Conservation (phyloP, 148 eudicot species). For the Chenopodium quinoa region DNA sequence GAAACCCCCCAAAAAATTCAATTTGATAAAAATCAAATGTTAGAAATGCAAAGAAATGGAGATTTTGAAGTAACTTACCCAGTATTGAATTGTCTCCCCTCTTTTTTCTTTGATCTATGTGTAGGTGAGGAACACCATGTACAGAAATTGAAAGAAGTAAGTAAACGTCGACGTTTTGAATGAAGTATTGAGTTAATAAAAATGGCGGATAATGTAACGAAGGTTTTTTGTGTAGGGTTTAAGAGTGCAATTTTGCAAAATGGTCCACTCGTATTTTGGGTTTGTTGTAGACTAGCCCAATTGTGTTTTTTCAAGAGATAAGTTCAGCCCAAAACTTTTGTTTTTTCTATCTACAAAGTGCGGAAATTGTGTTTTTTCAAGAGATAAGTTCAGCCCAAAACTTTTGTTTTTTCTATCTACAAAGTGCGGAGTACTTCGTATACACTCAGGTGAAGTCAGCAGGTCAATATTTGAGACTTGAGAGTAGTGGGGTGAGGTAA, state of each 20-base stretch:
- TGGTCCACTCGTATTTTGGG: not conserved
- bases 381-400: too few relatives aligned
- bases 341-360: too few relatives aligned
- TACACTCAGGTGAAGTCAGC: too few relatives aligned
- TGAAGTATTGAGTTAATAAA: not conserved
- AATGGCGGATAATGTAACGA: not conserved
- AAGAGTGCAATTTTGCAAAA: not conserved
- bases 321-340: not conserved
- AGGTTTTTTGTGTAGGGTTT: slow-evolving; percentile 22
- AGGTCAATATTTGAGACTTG: too few relatives aligned
- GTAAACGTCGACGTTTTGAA: slow-evolving; percentile 17
- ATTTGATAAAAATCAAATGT: not conserved
- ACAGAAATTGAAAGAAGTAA: too few relatives aligned
- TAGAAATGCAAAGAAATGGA: not conserved
- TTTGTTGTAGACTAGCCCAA: not conserved
- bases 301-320: not conserved
- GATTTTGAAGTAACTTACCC: not conserved
- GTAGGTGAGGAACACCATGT: not conserved
- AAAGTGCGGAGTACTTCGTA: too few relatives aligned
- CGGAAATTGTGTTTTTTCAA: not conserved
- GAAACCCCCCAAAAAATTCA: not conserved
- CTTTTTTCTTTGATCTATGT: not conserved
- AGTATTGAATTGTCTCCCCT: not conserved
- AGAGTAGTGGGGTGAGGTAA: too few relatives aligned
- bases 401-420: too few relatives aligned